Conservation (phyloP, 805 yeast species). For the Novakomyces olei region DNA sequence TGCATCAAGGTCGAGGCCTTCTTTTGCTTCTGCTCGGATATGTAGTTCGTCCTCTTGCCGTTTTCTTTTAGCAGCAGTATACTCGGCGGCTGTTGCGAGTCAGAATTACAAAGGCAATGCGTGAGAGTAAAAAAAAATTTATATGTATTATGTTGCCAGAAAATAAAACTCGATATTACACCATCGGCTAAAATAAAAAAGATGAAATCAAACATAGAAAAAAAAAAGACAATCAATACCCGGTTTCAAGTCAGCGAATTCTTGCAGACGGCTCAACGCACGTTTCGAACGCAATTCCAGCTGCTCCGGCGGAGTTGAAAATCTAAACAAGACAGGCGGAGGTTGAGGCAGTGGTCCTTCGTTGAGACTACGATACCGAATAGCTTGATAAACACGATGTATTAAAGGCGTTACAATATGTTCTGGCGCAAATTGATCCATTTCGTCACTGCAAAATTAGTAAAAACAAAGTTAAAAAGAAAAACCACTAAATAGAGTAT, state of each 20-base stretch:
- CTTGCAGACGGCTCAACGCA: neutral
- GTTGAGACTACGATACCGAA: neutral
- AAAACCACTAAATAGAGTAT: neutral
- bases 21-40: neutral
- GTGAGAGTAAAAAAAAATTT: no score
- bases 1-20: conserved; percentile 1
- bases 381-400: conserved; percentile 1
- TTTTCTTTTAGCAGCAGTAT: neutral
- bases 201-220: no score
- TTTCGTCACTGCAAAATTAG: neutral
- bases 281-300: neutral
- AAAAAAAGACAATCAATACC: no score
- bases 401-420: neutral
- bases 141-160: no score
- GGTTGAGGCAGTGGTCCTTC: neutral
- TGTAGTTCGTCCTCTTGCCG: neutral
- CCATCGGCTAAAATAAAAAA: no score
- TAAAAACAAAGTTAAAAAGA: neutral
- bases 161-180: no score
- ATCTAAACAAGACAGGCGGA: neutral
- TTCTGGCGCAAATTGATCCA: conserved; percentile 2
- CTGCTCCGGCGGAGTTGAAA: neutral
- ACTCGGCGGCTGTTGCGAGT: no score
- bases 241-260: neutral
- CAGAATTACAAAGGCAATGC: no score